These are phyloP conservation scores for Suillus brevipes DNA, from an alignment of 768 basidiomycete species.

Conservation along the genomic window DNA sequence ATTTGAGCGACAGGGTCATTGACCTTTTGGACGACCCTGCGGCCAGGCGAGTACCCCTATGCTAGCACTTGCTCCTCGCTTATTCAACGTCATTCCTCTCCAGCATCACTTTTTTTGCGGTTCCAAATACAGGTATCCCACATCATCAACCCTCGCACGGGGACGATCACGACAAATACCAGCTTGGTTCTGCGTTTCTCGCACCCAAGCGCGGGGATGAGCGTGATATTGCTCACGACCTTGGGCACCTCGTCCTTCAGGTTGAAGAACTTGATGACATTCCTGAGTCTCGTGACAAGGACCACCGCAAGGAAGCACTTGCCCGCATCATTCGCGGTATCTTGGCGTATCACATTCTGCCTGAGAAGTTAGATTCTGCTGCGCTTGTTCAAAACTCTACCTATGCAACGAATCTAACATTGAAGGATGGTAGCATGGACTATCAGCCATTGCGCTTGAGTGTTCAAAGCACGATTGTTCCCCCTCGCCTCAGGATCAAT, in stretches of 20 bases:
- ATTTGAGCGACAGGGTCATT: slow-evolving; percentile 40
- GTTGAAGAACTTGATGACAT: slow-evolving; percentile 41
- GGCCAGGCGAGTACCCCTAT: slow-evolving; percentile 28
- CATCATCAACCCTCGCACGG: slow-evolving; percentile 20
- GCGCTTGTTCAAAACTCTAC: slow-evolving; percentile 56
- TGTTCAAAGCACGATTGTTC: slow-evolving; percentile 34
- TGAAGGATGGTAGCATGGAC: slow-evolving; percentile 43
- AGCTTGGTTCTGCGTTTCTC: slow-evolving; percentile 2
- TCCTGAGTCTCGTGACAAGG: slow-evolving; percentile 44
- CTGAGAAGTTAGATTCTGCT: slow-evolving; percentile 34
- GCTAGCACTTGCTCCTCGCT: background rate
- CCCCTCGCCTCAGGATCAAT: slow-evolving; percentile 46
- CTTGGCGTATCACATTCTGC: slow-evolving; percentile 58
- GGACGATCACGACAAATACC: background rate
- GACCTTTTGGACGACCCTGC: slow-evolving; percentile 41
- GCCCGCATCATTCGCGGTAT: slow-evolving; percentile 54
- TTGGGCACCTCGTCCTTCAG: slow-evolving; percentile 14
- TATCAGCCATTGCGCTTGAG: slow-evolving; percentile 47
- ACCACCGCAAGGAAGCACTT: slow-evolving; percentile 54
- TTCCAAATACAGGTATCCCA: slow-evolving; percentile 46
- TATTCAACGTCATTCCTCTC: background rate
- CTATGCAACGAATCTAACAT: slow-evolving; percentile 46
- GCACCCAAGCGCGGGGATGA: slow-evolving; percentile 5
- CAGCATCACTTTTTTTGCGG: slow-evolving; percentile 58
- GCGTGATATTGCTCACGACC: slow-evolving; percentile 11